Evolutionary conservation across 2,329 filamentous ascomycete species (phyloP), one percentile per base, ranked within the genome.

Genomic region (Curvularia eragrostidis): DNA sequence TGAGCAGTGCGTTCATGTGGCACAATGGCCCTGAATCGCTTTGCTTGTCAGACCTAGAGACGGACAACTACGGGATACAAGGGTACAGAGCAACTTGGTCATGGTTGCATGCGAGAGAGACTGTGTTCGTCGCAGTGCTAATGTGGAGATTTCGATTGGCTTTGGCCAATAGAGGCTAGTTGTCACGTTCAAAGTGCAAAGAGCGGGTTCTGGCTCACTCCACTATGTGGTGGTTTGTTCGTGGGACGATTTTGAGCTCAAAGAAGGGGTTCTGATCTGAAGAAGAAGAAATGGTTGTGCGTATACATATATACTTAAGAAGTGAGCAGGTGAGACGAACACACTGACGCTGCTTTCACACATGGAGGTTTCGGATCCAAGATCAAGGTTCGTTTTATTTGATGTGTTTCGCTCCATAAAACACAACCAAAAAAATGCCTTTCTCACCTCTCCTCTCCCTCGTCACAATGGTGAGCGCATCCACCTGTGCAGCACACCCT

Each of bases 401-500:
- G 15, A 36, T n/a, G 3, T n/a, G 13, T 5, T 2, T n/a, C 5
- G 3, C 10, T 36, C 32, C 15, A 5, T n/a, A n/a, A 2, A 36
- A 15, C 6, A n/a, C 15, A 4, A 6, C 5, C 32, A 36, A 36
- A 38, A 66, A 1, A 2, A 69, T 70, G 68, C 58, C 47, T 15
- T 60, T 61, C 41, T 54, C 60, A 38, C 61, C 54, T 8, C 18
- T 64, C 10, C 39, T 44, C 12, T 32, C 32, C 10, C 32, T 64
- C n/a, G 21, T 66, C 5, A 39, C 54, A 9, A 19, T 56, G 2
- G 41, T 56, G 5, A 48, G 51, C 24, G 44, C 57, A 9, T 43
- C 61, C 4, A 10, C 65, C 1, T 46, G 48, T 23, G 21, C 58
- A 3, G 65, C 67, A 9, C 57, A 63, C 3, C 63, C 63, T 2